These are phyloP conservation scores for Inonotus obliquus DNA, from an alignment of 1,284 basidiomycete species.

Conservation along the genomic window DNA sequence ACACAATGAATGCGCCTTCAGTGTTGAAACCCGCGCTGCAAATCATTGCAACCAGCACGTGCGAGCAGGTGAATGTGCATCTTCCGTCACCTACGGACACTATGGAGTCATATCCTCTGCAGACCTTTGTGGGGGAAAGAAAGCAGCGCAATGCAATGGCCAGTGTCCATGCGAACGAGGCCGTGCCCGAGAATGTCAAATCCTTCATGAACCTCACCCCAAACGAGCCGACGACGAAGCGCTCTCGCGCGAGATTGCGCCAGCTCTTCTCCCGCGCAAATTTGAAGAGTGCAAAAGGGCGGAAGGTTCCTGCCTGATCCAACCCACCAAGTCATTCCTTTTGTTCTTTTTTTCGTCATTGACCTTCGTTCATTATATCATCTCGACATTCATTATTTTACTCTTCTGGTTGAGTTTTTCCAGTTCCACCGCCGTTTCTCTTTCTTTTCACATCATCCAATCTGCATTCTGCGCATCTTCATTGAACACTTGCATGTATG, in stretches of 20 bases:
- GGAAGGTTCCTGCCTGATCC: background rate
- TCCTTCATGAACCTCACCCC: conserved; percentile 19
- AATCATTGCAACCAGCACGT: conserved; percentile 3
- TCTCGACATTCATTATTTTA: background rate
- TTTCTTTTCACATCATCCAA: background rate
- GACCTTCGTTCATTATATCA: background rate
- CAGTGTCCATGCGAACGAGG: conserved; percentile 6
- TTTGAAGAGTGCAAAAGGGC: conserved; percentile 1
- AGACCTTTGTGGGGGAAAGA: background rate
- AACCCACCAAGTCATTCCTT: background rate
- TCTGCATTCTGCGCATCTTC: background rate
- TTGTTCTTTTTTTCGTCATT: background rate
- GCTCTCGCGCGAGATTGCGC: conserved; percentile 7
- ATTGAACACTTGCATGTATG: background rate
- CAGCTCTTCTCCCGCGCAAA: conserved; percentile 15
- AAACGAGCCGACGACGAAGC: conserved; percentile 8
- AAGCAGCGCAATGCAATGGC: background rate
- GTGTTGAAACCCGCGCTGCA: conserved; percentile 14
- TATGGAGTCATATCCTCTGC: conserved; percentile 6
- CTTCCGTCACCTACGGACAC: conserved; percentile 14
- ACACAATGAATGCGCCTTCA: background rate
- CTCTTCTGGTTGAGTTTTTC: background rate
- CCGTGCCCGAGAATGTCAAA: background rate
- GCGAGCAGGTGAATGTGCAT: background rate
- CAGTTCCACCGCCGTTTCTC: background rate